phyloP scores from a whole-genome alignment of 495 filamentous ascomycete genomes.

The Barbatosphaeria neglecta region DNA sequence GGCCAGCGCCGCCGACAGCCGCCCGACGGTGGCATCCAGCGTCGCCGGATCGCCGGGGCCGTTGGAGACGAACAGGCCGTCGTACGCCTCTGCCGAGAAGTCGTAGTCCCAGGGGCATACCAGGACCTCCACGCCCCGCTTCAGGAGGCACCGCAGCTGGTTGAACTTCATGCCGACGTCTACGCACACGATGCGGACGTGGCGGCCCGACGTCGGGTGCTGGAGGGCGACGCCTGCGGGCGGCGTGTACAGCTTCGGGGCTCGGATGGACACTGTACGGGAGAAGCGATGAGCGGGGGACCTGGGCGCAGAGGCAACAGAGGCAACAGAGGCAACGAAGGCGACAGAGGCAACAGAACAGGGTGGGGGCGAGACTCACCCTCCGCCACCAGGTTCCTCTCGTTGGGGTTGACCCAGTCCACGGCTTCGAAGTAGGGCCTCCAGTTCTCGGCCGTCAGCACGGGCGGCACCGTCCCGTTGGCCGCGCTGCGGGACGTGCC shows the following conservation, averaged over 20 bases:
- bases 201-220: slow-evolving; percentile 78
- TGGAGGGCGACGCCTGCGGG: slow-evolving; percentile 49
- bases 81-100: slow-evolving; percentile 73
- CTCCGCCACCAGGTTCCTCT: slow-evolving; percentile 81
- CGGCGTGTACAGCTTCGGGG: slow-evolving; percentile 72
- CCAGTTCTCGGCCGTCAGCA: slow-evolving; percentile 40
- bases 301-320: no score
- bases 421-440: slow-evolving; percentile 57
- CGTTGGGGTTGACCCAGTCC: slow-evolving; percentile 86
- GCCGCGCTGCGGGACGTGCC: slow-evolving; percentile 35
- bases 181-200: slow-evolving; percentile 76
- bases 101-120: slow-evolving; percentile 95
- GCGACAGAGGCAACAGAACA: no score
- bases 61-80: slow-evolving; percentile 95
- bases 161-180: slow-evolving; percentile 98
- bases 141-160: slow-evolving; percentile 84
- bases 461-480: slow-evolving; percentile 13
- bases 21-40: slow-evolving; percentile 60
- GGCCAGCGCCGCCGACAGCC: slow-evolving; percentile 59
- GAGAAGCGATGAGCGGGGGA: slow-evolving; percentile 18
- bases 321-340: no score
- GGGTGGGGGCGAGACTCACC: slow-evolving; percentile 49
- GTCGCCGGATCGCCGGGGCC: slow-evolving; percentile 91
- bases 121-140: slow-evolving; percentile 84
- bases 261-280: slow-evolving; percentile 82